These are phyloP conservation scores for Raddia distichophylla DNA, from an alignment of 176 grass and related monocot genomes.

Conservation along the genomic window DNA sequence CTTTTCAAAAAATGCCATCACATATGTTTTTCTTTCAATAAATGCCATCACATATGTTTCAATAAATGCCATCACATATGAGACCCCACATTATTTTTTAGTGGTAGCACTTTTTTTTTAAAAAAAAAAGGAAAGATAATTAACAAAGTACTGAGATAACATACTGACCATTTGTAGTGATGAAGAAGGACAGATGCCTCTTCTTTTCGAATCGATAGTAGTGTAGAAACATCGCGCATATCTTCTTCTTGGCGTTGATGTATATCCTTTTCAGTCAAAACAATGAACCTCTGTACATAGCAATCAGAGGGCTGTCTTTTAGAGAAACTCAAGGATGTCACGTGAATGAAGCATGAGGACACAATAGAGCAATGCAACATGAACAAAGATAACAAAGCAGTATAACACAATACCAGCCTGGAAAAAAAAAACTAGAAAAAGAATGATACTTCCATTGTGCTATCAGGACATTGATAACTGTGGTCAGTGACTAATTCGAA, in stretches of 20 bases:
- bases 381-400: not conserved
- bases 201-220: constrained; percentile 64
- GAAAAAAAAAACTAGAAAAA: not conserved
- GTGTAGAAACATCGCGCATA: constrained; percentile 53
- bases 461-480: not conserved
- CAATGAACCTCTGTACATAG: constrained; percentile 62
- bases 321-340: constrained; percentile 2
- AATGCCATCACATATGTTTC: too few relatives aligned
- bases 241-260: constrained; percentile 64
- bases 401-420: not conserved
- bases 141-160: not conserved
- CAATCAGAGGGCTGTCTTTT: constrained; percentile 30
- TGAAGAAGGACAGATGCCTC: constrained; percentile 74
- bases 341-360: constrained; percentile 6
- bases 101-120: not conserved
- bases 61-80: not conserved
- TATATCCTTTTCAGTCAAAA: constrained; percentile 70
- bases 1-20: too few relatives aligned
- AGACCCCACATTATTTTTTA: too few relatives aligned
- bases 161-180: constrained; percentile 80
- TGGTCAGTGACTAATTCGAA: not conserved
- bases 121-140: constrained; percentile 1
- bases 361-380: not conserved
- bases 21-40: too few relatives aligned
- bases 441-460: not conserved